Evolutionary conservation across 768 basidiomycete genomes (phyloP).

Genomic region (Mycena leptocephala): DNA sequence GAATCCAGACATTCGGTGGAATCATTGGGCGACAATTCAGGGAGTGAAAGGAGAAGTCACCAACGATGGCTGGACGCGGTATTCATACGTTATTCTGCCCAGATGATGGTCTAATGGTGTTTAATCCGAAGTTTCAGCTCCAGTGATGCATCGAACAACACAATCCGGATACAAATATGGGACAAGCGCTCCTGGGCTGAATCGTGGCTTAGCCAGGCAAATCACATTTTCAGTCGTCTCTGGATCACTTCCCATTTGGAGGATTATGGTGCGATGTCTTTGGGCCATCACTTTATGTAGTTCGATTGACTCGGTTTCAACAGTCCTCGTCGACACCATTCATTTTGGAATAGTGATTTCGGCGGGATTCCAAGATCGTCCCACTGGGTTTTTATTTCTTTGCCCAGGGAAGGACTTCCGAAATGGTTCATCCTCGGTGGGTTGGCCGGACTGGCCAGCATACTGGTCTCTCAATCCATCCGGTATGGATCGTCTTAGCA

Average conservation of each 20-base stretch:
- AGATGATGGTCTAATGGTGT: too few relatives aligned
- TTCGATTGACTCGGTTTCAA: neutral
- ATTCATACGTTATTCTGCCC: neutral
- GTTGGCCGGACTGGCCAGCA: neutral
- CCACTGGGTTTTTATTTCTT: neutral
- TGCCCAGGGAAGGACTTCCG: neutral
- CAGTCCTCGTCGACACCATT: neutral
- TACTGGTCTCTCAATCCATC: too few relatives aligned
- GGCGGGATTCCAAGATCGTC: accelerated
- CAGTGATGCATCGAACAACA: too few relatives aligned
- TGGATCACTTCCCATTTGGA: too few relatives aligned
- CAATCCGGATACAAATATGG: too few relatives aligned
- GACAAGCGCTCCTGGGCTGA: too few relatives aligned
- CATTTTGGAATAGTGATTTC: neutral
- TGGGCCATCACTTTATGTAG: neutral
- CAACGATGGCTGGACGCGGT: neutral
- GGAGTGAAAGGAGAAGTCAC: too few relatives aligned
- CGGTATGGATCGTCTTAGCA: neutral
- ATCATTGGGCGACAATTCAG: neutral
- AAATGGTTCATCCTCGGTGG: neutral
- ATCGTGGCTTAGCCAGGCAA: too few relatives aligned
- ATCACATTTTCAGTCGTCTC: too few relatives aligned
- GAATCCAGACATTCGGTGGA: too few relatives aligned
- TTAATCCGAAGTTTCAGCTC: too few relatives aligned
- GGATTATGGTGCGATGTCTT: too few relatives aligned